phyloP scores from a whole-genome alignment of 257 asterid genomes.

The Primulina tabacum region DNA sequence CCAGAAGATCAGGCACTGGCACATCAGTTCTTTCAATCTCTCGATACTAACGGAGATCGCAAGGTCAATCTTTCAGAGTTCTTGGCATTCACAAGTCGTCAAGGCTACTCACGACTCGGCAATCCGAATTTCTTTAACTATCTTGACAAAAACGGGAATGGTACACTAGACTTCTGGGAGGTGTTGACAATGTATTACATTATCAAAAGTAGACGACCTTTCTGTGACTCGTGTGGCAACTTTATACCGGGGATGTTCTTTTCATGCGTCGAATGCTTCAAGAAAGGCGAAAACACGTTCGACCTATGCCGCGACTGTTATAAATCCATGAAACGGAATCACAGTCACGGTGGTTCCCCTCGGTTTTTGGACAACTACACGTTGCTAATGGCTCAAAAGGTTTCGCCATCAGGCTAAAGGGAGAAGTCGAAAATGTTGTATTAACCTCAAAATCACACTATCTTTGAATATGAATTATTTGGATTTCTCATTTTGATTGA shows the following conservation, averaged over 20 bases:
- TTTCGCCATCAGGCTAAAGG: no score
- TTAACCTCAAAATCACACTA: no score
- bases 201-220: slow-evolving; percentile 23
- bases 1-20: slow-evolving; percentile 1
- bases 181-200: slow-evolving; percentile 23
- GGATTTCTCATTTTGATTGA: no score
- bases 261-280: slow-evolving; percentile 23
- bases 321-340: neutral
- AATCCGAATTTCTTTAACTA: slow-evolving; percentile 15
- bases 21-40: slow-evolving; percentile 24
- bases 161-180: slow-evolving; percentile 22
- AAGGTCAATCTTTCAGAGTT: slow-evolving; percentile 21
- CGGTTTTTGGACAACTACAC: slow-evolving; percentile 29
- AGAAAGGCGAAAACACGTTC: neutral
- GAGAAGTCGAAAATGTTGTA: no score
- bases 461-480: no score
- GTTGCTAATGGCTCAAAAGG: neutral
- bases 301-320: slow-evolving; percentile 22
- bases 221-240: slow-evolving; percentile 20
- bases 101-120: slow-evolving; percentile 21
- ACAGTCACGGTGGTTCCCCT: slow-evolving; percentile 2
- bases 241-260: slow-evolving; percentile 23
- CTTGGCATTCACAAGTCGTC: slow-evolving; percentile 19
- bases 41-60: slow-evolving; percentile 24
- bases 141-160: slow-evolving; percentile 20